These are phyloP conservation scores for Mollisiaceae sp. DNA, from an alignment of 2,329 filamentous ascomycete genomes.

Conservation along the genomic window DNA sequence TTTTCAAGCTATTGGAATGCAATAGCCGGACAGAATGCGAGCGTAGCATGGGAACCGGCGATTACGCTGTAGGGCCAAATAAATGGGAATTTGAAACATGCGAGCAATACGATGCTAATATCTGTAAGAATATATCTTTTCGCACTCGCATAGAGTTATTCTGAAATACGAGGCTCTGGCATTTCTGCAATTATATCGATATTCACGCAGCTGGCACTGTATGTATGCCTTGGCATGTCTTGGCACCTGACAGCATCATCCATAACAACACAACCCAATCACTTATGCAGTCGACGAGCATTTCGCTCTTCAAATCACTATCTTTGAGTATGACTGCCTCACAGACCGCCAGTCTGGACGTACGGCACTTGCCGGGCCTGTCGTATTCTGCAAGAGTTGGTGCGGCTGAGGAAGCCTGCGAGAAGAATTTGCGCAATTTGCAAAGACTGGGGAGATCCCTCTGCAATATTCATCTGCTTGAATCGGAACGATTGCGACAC, in stretches of 20 bases:
- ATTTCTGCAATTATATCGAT: background rate
- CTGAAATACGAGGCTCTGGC: background rate
- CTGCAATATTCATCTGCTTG: background rate
- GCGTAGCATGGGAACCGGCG: too few species aligned
- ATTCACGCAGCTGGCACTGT: background rate
- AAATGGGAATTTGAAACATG: too few species aligned
- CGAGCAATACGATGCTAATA: background rate
- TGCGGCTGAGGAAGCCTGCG: conserved; percentile 1
- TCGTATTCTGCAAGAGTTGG: background rate
- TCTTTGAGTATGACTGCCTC: background rate
- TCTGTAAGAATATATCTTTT: background rate
- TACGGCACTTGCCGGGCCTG: background rate
- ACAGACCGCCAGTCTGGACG: background rate
- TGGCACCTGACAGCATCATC: background rate
- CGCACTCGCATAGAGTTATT: background rate
- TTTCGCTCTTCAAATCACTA: background rate
- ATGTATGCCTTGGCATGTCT: background rate
- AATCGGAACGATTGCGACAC: background rate
- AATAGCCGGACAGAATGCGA: too few species aligned
- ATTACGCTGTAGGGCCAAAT: too few species aligned
- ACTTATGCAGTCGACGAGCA: background rate
- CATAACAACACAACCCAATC: background rate
- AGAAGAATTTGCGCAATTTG: background rate
- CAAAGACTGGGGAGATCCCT: background rate
- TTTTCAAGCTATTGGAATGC: too few species aligned